Base-by-base conservation (phyloP, 2,329 filamentous ascomycete species). In the Cladosporium sp. region DNA sequence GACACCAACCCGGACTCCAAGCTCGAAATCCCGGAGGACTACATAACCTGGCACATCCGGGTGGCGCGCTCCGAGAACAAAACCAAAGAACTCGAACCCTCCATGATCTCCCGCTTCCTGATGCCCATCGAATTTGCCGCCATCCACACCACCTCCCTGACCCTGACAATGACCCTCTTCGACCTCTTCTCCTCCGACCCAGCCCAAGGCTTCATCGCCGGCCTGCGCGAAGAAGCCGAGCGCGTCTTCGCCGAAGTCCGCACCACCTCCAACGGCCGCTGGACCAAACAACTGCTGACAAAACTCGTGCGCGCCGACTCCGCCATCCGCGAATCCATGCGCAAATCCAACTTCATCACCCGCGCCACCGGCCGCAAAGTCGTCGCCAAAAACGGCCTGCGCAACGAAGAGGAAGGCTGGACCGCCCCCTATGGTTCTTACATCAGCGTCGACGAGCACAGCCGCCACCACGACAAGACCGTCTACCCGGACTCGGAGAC, bases 61-160 rank as follows among this genome's bases (percentile, higher is more conserved):
- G 69, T 74, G 19, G 78, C 79, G 13, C 63, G 64, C 29, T 65
- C 67, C 0, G 78, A 80, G 47, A 67, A 67, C 5, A 61, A 63
- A 13, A 32, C 35, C 5, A 60, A 66, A 12, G 77, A 82, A 50
- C 68, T 78, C 18, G 64, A 74, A 19, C 71, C 78, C 0, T 59
- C 66, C 2, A 69, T 70, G 36, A 72, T 83, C 13, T 75, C 77
- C 2, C 72, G 75, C 53, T 69, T 76, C 12, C 62, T 82, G 4
- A 64, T 83, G 30, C 76, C 78, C 0, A 66, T 83, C 38, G 75
- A 81, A 58, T 81, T 82, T 52, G 79, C 78, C 2, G 74, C 78
- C 15, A 79, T 81, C 20, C 78, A 82, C 62, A 82, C 79, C 1
- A 80, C 79, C 0, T 71, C 74, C 6, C 57, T 80, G 11, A 79